A percentile compares a stretch with the other conserved stretches of the same genome.
These are phyloP conservation scores for Hawksworthiomyces lignivorus DNA, from an alignment of 2,329 filamentous ascomycete genomes.

Conservation along the genomic window DNA sequence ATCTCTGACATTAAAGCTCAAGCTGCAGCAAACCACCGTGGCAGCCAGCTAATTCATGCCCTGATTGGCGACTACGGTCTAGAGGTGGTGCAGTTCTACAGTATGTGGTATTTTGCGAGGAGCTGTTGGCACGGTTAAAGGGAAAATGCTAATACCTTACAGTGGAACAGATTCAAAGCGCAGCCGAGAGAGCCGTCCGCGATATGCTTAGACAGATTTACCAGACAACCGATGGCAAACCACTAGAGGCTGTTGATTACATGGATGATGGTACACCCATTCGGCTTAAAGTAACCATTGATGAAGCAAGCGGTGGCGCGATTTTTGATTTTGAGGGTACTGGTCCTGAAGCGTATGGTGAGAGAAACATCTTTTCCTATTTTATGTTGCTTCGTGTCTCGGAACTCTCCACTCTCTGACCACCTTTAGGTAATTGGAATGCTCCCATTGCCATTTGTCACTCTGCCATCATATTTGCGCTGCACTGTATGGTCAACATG, in stretches of 20 bases:
- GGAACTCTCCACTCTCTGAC: no score
- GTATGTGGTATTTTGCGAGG: no score
- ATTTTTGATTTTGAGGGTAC: constrained; percentile 29
- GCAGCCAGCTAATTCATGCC: constrained; percentile 61
- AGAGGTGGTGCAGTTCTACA: constrained; percentile 60
- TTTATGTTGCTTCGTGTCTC: no score
- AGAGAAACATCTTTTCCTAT: no score
- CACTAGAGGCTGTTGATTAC: constrained; percentile 25
- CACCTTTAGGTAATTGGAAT: constrained; percentile 11
- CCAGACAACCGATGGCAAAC: constrained; percentile 41
- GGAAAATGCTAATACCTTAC: no score
- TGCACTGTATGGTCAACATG: constrained; percentile 26
- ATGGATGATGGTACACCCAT: constrained; percentile 31
- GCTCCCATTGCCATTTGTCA: constrained; percentile 8
- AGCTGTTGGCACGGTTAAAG: no score
- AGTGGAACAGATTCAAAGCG: constrained; percentile 69
- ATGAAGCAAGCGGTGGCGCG: constrained; percentile 21
- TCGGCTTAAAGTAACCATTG: constrained; percentile 23
- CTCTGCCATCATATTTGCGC: constrained; percentile 28
- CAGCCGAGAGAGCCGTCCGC: constrained; percentile 65
- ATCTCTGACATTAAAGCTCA: constrained; percentile 36
- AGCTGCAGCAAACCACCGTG: constrained; percentile 27
- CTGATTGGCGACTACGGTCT: constrained; percentile 68
- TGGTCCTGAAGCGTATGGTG: constrained; percentile 23
- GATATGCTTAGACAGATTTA: constrained; percentile 56